Evolutionary conservation across 495 filamentous ascomycete genomes (phyloP).

Genomic region (Sporormia fimetaria): DNA sequence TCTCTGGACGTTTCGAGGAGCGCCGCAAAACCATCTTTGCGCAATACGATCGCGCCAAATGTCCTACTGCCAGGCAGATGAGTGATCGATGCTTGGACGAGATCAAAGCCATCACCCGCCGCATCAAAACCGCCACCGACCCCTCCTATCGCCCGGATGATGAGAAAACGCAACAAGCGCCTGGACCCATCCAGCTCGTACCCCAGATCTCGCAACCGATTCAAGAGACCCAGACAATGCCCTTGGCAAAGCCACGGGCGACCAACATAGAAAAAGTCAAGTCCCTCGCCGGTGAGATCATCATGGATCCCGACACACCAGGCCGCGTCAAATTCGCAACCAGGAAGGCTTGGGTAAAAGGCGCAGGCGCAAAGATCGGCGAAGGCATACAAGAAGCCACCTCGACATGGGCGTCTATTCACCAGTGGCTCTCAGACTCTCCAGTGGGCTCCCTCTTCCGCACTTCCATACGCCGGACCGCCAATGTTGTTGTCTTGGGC

Average conservation of each 20-base stretch:
- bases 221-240: slow-evolving; percentile 47
- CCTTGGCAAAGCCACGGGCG: slow-evolving; percentile 36
- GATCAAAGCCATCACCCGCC: slow-evolving; percentile 52
- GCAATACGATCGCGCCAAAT: slow-evolving; percentile 74
- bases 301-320: slow-evolving; percentile 24
- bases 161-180: slow-evolving; percentile 32
- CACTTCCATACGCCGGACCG: slow-evolving; percentile 51
- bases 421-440: slow-evolving; percentile 26
- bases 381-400: slow-evolving; percentile 6
- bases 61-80: slow-evolving; percentile 72
- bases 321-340: slow-evolving; percentile 10
- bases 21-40: slow-evolving; percentile 75
- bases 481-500: slow-evolving; percentile 54
- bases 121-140: slow-evolving; percentile 47
- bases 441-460: slow-evolving; percentile 59
- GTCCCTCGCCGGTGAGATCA: slow-evolving; percentile 42
- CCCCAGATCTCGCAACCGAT: slow-evolving; percentile 24
- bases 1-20: slow-evolving; percentile 57
- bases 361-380: slow-evolving; percentile 22
- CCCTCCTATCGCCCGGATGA: slow-evolving; percentile 34
- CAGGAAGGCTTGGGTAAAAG: slow-evolving; percentile 6
- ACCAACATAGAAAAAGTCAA: slow-evolving; percentile 42
- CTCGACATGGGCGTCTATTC: neutral
- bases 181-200: slow-evolving; percentile 30
- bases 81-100: slow-evolving; percentile 51